These are phyloP conservation scores for Dianthus caryophyllus DNA, from an alignment of 148 eudicot species.

Conservation along the genomic window DNA sequence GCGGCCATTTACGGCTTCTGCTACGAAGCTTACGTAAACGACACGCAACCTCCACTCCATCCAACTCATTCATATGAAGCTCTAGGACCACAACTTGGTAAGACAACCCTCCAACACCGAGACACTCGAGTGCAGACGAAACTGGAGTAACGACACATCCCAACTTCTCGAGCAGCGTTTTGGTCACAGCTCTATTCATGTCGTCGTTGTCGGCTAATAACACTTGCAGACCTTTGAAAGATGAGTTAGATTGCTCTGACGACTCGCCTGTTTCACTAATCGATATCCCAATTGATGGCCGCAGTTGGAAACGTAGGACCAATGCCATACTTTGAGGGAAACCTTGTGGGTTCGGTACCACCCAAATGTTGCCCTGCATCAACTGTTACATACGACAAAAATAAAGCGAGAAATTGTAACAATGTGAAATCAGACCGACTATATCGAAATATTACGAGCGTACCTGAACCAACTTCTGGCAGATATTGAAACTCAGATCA, in stretches of 20 bases:
- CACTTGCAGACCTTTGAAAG: conserved; percentile 60
- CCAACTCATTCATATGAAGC: conserved; percentile 57
- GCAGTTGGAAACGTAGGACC: conserved; percentile 54
- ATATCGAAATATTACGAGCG: conserved; percentile 1
- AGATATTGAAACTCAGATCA: conserved; percentile 65
- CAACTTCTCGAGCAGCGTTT: conserved; percentile 56
- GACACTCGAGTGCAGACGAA: conserved; percentile 74
- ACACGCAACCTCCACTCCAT: conserved; percentile 56
- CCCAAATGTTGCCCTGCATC: conserved; percentile 91
- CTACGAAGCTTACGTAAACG: conserved; percentile 59
- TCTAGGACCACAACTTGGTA: conserved; percentile 60
- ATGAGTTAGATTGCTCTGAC: conserved; percentile 31
- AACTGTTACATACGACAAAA: conserved; percentile 39
- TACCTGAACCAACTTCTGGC: conserved; percentile 85
- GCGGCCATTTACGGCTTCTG: conserved; percentile 64
- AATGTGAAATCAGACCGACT: background rate
- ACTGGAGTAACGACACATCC: conserved; percentile 61
- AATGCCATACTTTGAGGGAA: conserved; percentile 72
- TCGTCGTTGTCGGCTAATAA: conserved; percentile 73
- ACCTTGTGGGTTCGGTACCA: conserved; percentile 50
- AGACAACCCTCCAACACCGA: conserved; percentile 35
- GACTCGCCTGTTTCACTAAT: conserved; percentile 47
- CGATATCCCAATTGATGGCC: conserved; percentile 40
- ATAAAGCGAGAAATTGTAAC: background rate
- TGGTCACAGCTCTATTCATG: conserved; percentile 65